phyloP scores from a whole-genome alignment of 805 yeast species.

The Candida nanaspora region DNA sequence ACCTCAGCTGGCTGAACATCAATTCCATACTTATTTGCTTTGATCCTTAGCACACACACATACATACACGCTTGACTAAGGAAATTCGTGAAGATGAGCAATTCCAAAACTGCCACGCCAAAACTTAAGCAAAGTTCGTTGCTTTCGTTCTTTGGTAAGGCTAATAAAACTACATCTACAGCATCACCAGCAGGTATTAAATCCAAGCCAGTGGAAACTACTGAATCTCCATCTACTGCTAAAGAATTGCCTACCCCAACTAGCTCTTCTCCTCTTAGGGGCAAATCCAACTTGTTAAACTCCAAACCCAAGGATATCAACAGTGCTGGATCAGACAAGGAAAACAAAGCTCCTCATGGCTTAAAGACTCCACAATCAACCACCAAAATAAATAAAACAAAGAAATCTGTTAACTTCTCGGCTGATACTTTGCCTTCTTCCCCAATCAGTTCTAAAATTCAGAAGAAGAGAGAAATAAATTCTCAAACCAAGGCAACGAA shows the following conservation, averaged over 20 bases:
- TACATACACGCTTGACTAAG: background rate
- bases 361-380: background rate
- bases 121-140: conserved; percentile 22
- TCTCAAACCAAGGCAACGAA: background rate
- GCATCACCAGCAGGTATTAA: background rate
- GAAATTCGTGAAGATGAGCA: background rate
- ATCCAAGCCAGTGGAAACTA: background rate
- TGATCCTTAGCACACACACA: no score
- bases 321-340: background rate
- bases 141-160: conserved; percentile 22
- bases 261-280: conserved; percentile 13
- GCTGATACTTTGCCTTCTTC: conserved; percentile 9
- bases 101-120: conserved; percentile 4
- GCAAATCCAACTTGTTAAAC: background rate
- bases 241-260: conserved; percentile 18
- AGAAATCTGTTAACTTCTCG: background rate
- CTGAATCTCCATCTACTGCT: background rate
- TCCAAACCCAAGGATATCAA: background rate
- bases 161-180: conserved; percentile 1
- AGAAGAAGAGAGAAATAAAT: conserved; percentile 7
- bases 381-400: background rate
- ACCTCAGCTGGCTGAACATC: no score
- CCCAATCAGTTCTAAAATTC: conserved; percentile 10
- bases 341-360: conserved; percentile 1
- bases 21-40: no score